Percentiles rank a stretch among this genome's conserved stretches.
phyloP scores from a whole-genome alignment of 352 stramenopile genomes.

The Phytopythium chamaehyphon region DNA sequence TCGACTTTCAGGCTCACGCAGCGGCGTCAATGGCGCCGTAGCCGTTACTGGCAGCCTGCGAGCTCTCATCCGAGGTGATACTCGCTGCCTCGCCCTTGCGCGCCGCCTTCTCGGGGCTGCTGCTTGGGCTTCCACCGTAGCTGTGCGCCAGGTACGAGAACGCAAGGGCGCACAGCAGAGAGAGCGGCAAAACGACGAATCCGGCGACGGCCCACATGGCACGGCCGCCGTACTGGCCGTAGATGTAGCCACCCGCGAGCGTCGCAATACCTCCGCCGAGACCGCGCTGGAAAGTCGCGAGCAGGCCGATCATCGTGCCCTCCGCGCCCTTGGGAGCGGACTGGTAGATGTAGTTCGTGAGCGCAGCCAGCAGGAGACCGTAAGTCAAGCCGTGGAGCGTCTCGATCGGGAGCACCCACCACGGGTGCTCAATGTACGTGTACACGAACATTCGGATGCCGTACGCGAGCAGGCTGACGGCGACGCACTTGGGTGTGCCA shows the following conservation, averaged over 20 bases:
- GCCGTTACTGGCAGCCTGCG: constrained; percentile 11
- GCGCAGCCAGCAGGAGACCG: constrained; percentile 28
- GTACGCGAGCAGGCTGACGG: constrained; percentile 30
- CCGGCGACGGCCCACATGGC: constrained; percentile 34
- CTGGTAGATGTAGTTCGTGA: constrained; percentile 43
- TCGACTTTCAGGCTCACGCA: constrained; percentile 8
- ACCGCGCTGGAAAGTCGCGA: constrained; percentile 32
- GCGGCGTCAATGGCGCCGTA: constrained; percentile 21
- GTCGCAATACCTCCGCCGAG: constrained; percentile 29
- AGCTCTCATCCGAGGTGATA: constrained; percentile 29
- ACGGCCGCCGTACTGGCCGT: constrained; percentile 24
- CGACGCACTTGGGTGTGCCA: constrained; percentile 30
- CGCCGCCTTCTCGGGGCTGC: not conserved
- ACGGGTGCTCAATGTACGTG: constrained; percentile 31
- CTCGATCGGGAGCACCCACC: constrained; percentile 32
- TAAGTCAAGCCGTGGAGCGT: constrained; percentile 40
- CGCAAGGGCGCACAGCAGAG: constrained; percentile 13
- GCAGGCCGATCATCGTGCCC: constrained; percentile 38
- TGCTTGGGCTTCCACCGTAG: constrained; percentile 19
- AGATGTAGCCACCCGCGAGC: constrained; percentile 34
- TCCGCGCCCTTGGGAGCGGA: constrained; percentile 27
- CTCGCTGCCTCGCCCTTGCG: constrained; percentile 20
- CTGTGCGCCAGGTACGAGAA: constrained; percentile 26
- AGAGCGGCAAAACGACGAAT: constrained; percentile 29
- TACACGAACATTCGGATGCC: constrained; percentile 35